These are phyloP conservation scores for Microcyclosporella mali DNA, from an alignment of 2,329 filamentous ascomycete species.

Conservation along the genomic window DNA sequence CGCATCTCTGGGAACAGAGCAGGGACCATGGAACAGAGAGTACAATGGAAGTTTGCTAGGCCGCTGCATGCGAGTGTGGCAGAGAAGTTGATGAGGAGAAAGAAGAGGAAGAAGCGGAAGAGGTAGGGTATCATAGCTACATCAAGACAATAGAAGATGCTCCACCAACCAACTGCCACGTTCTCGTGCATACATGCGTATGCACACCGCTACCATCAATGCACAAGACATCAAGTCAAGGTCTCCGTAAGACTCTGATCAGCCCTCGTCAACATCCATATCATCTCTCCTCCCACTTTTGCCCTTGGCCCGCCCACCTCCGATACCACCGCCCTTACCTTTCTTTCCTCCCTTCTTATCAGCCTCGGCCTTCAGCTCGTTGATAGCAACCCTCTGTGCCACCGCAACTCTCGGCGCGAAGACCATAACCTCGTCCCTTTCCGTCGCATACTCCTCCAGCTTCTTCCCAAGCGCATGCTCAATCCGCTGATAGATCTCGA, in stretches of 20 bases:
- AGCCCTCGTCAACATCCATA: conserved; percentile 71
- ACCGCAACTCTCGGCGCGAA: conserved; percentile 73
- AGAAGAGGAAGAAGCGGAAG: too few species aligned
- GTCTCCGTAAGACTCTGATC: neutral
- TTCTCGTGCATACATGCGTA: too few species aligned
- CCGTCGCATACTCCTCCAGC: conserved; percentile 60
- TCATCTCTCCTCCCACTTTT: conserved; percentile 51
- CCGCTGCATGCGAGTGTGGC: too few species aligned
- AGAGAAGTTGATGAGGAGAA: too few species aligned
- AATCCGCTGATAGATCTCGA: conserved; percentile 73
- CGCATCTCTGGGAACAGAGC: too few species aligned
- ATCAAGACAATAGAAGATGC: too few species aligned
- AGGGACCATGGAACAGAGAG: too few species aligned
- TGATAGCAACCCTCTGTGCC: conserved; percentile 71
- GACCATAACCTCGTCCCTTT: conserved; percentile 80
- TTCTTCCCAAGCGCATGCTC: conserved; percentile 77
- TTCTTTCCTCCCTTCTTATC: conserved; percentile 58
- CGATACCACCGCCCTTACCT: conserved; percentile 46
- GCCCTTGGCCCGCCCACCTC: conserved; percentile 45
- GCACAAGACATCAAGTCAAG: neutral
- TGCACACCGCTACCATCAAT: too few species aligned
- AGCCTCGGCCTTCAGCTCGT: conserved; percentile 73
- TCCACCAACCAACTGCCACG: too few species aligned
- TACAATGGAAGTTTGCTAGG: too few species aligned
- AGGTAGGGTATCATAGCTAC: too few species aligned